Evolutionary conservation across 345 rosid genomes (phyloP), one percentile per base, ranked within the genome.

Genomic region (Eucalyptus melliodora): DNA sequence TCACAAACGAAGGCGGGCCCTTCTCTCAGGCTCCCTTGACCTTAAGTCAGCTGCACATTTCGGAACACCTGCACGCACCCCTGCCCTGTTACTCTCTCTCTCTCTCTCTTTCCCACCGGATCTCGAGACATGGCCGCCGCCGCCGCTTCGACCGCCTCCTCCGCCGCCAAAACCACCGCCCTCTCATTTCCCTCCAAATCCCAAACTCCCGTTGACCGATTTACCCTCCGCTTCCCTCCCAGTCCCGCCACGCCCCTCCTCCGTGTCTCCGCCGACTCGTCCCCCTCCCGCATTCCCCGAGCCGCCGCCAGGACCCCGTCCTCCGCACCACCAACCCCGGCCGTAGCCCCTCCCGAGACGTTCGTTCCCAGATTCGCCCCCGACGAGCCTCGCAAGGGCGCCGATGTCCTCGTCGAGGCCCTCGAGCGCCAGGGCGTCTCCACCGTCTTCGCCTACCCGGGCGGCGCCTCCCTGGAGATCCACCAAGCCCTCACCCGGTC

Each of bases 401-500:
- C 99, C 13, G 99, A 96, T 88, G 95, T 97, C 93, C 97, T 97
- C 56, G 98, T 97, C 9, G 99, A 97, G 89, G 99, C 99, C 45
- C 93, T 97, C 45, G 98, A 97, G 88, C 96, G 99, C 21, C 93
- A 95, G 89, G 98, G 99, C 50, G 99, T 97, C 80, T 93, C 90
- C 26, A 89, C 90, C 53, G 99, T 97, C 26, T 97, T 97, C 91
- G 99, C 99, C 16, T 97, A 97, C 87, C 99, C 99, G 0, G 99
- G 99, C 13, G 99, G 98, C 47, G 99, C 99, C 9, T 97, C 99
- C 23, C 4, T 97, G 99, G 99, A 97, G 97, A 97, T 97, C 93
- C 99, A 97, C 92, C 99, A 97, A 88, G 98, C 98, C 26, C 92
- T 97, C 89, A 97, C 99, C 19, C 98, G 98, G 67, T 95, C 99